Conservation (phyloP, 1,139 yeast species). For the Yamadazyma siamensis region DNA sequence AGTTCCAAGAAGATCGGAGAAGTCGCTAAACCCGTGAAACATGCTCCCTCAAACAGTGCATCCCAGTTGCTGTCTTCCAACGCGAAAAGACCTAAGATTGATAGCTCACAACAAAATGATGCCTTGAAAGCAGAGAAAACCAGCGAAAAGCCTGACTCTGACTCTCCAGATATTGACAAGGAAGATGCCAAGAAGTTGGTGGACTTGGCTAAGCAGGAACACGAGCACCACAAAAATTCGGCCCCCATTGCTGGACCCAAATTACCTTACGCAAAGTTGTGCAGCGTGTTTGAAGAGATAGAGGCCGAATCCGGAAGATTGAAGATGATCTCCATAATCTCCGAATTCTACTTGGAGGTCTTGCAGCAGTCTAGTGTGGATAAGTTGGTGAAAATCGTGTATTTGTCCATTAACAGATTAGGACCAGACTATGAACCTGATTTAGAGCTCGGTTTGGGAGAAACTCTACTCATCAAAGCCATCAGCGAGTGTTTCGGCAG, state of each 20-base stretch:
- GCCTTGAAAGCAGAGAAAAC: background rate
- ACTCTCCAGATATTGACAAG: background rate
- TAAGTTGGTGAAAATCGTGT: slow-evolving; percentile 67
- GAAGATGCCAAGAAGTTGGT: slow-evolving; percentile 27
- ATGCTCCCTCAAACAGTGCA: background rate
- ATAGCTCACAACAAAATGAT: background rate
- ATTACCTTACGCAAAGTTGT: slow-evolving; percentile 61
- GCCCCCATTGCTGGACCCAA: slow-evolving; percentile 12
- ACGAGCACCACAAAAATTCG: slow-evolving; percentile 16
- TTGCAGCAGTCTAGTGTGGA: slow-evolving; percentile 52
- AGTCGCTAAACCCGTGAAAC: background rate
- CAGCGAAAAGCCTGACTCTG: slow-evolving; percentile 4
- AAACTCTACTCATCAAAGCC: slow-evolving; percentile 80
- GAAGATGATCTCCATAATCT: slow-evolving; percentile 70
- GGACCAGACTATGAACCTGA: slow-evolving; percentile 96
- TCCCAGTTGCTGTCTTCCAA: slow-evolving; percentile 3
- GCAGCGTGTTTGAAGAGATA: slow-evolving; percentile 68
- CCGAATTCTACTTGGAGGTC: slow-evolving; percentile 66
- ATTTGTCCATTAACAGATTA: slow-evolving; percentile 78
- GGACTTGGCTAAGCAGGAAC: slow-evolving; percentile 19
- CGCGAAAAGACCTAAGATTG: slow-evolving; percentile 6
- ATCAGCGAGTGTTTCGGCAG: slow-evolving; percentile 90
- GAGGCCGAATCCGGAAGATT: slow-evolving; percentile 80
- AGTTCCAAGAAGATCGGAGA: slow-evolving; percentile 2
- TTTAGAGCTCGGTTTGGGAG: slow-evolving; percentile 89